Evolutionary conservation across 192 early-diverging fungal species (phyloP), one percentile per base, ranked within the genome.

Genomic region (Rhizophagus sp.): DNA sequence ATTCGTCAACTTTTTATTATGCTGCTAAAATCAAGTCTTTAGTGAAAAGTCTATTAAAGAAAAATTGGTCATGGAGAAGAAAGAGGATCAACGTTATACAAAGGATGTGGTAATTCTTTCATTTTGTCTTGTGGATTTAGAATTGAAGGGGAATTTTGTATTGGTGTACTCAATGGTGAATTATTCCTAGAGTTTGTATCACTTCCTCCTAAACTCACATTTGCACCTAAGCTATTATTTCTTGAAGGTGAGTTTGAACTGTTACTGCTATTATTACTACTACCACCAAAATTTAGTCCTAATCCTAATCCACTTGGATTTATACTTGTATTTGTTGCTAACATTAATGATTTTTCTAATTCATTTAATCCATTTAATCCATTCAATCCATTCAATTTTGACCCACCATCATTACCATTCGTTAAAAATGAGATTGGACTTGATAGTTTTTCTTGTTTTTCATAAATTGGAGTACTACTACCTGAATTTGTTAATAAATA

Each of bases 51-150:
- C 39, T 41, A 41, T 41, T 41, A 41, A 41, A 41, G 39, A 41
- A 0, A 41, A 41, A 41, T 41, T 7, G 49, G 15, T 50, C 50
- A 57, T 6, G 50, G 50, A 57, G 50, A 57, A 57, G 50, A 57
- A 57, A 57, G 50, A 22, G 17, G 50, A 19, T 57, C 50, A 57
- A 52, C 68, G 8, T 70, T 70, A 22, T 70, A 70, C 33, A 70
- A 25, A 9, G 68, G 68, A 70, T 70, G 68, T 44, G 68, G 68
- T 70, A 70, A 70, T 39, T 70, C 68, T 22, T 70, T 70, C 34
- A 70, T 39, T 41, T n/a, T 57, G 17, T 57, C 52, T 57, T 57
- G 52, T 22, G 52, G 39, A 11, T 70, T 39, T 12, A 30, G 15
- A 70, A 39, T n/a, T 10, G 36, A 15, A 41, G 68, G 68, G n/a